Evolutionary conservation across 495 filamentous ascomycete genomes (phyloP), one percentile per base, ranked within the genome.

Genomic region (Aspergillus kassunensis): DNA sequence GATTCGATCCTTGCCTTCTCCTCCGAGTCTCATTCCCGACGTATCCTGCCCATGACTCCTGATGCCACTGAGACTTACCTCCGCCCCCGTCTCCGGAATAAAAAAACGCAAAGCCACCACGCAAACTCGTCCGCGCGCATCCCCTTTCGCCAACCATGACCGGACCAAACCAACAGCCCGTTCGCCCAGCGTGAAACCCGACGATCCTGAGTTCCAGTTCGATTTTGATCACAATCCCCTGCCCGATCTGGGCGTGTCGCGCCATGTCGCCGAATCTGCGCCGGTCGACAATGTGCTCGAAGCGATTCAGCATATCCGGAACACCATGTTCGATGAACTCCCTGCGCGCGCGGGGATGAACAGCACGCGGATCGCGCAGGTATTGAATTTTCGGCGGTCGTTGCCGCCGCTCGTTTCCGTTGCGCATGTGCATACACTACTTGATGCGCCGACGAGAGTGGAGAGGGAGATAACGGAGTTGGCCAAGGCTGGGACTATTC

Each of bases 401-500:
- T 63, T 95, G 25, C 90, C 90, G 25, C 84, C 84, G 0, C 73
- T 89, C 18, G 85, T 85, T 15, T 88, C 83, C 0, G 72, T 87
- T 6, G 77, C 84, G 20, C 88, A 95, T 69, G 62, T 93, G 4
- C 84, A 88, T 63, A 81, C 84, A 0, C 57, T 91, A 7, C 68
- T 84, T 15, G 69, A 76, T 46, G 81, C 81, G 8, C 81, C 86
- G 1, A 91, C 89, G 4, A 74, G 73, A 37, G 83, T 83, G 3
- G 90, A 95, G 67, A 75, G 85, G 41, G 89, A 90, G 64, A 78
- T 91, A 21, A 81, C 83, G 18, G 77, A 84, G 45, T 66, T 91
- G 18, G 67, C 82, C 5, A 73, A 70, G 30, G 57, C 67, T 1
- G 88, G 88, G 6, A 72, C 73, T 3, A 58, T 91, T 2, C 76